These are phyloP conservation scores for Scheffersomyces insectosa DNA, from an alignment of 1,139 yeast genomes.

Conservation along the genomic window DNA sequence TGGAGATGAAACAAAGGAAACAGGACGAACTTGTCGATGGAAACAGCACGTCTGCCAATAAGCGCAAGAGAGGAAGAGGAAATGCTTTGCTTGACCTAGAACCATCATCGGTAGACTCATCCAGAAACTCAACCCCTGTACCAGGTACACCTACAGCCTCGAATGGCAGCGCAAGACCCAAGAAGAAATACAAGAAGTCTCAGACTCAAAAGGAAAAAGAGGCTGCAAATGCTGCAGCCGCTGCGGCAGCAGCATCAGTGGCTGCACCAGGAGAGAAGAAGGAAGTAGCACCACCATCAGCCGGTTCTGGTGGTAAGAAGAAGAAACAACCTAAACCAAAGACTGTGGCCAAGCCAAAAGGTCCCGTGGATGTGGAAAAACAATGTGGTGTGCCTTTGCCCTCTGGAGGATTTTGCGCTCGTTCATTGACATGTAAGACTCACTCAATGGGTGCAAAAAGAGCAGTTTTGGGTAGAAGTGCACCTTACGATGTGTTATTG, in stretches of 20 bases:
- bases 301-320: constrained; percentile 24
- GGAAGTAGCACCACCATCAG: constrained; percentile 7
- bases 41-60: constrained; percentile 14
- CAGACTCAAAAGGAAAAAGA: constrained; percentile 48
- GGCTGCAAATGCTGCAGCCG: constrained; percentile 51
- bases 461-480: constrained; percentile 89
- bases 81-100: constrained; percentile 32
- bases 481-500: constrained; percentile 84
- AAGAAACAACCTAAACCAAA: constrained; percentile 51
- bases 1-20: constrained; percentile 47
- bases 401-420: constrained; percentile 90
- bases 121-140: constrained; percentile 41
- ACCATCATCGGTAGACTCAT: constrained; percentile 43
- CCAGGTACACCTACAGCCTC: constrained; percentile 28
- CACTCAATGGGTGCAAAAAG: constrained; percentile 98
- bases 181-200: constrained; percentile 48
- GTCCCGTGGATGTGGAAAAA: constrained; percentile 88
- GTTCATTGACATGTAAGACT: constrained; percentile 94
- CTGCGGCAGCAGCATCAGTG: constrained; percentile 41
- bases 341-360: constrained; percentile 62
- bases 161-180: constrained; percentile 28
- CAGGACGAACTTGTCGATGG: constrained; percentile 16
- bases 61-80: constrained; percentile 30
- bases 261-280: constrained; percentile 20
- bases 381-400: constrained; percentile 97